Conservation (phyloP, 805 yeast genomes). For the Suhomyces sp. region DNA sequence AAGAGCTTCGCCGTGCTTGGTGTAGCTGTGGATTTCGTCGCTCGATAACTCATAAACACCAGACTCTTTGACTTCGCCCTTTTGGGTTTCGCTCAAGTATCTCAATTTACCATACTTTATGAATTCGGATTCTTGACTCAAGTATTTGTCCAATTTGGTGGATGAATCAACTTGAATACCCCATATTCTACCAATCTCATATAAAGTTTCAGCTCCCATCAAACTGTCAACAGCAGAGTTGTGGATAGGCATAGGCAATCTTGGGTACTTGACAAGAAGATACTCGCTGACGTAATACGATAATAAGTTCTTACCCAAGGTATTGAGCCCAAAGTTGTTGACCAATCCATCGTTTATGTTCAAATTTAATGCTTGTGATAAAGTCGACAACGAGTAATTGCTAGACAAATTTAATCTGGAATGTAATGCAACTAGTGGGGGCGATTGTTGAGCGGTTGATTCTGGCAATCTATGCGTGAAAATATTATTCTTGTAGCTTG, state of each 20-base stretch:
- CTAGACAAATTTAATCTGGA: constrained; percentile 66
- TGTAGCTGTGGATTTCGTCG: constrained; percentile 18
- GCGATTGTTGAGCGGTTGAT: constrained; percentile 52
- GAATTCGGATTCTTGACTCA: constrained; percentile 66
- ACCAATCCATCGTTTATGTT: constrained; percentile 42
- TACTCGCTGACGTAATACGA: constrained; percentile 74
- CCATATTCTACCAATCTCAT: constrained; percentile 73
- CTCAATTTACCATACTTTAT: constrained; percentile 70
- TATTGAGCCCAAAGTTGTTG: constrained; percentile 74
- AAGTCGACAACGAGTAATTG: constrained; percentile 55
- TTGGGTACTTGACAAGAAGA: constrained; percentile 74
- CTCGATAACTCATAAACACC: constrained; percentile 48
- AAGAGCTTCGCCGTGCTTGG: constrained; percentile 18
- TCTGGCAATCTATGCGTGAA: constrained; percentile 47
- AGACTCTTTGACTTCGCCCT: constrained; percentile 34
- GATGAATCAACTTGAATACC: constrained; percentile 80
- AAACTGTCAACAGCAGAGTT: constrained; percentile 74
- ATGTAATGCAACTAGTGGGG: constrained; percentile 76
- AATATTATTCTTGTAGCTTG: constrained; percentile 38
- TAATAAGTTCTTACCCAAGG: constrained; percentile 78
- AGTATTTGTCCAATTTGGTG: constrained; percentile 60
- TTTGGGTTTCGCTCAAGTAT: constrained; percentile 34
- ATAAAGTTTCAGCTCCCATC: constrained; percentile 63
- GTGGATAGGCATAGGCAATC: constrained; percentile 79
- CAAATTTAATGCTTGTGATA: constrained; percentile 80